phyloP scores from a whole-genome alignment of 768 basidiomycete species.

The Austroboletus festivus region DNA sequence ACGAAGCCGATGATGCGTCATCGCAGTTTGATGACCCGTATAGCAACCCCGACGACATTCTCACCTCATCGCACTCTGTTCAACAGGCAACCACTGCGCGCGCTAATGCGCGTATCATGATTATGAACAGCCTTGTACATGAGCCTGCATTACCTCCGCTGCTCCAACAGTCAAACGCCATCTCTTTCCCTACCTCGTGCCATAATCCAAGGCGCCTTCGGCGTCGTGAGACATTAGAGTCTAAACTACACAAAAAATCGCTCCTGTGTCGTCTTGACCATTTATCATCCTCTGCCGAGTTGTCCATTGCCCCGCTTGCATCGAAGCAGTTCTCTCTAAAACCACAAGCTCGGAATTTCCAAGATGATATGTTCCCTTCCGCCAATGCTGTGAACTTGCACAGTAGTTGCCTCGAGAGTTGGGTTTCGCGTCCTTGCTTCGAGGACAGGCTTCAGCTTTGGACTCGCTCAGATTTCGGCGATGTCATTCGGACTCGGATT shows the following conservation, averaged over 20 bases:
- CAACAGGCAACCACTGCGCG: constrained; percentile 32
- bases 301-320: constrained; percentile 45
- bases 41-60: constrained; percentile 17
- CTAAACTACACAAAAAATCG: constrained; percentile 47
- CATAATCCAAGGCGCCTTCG: constrained; percentile 39
- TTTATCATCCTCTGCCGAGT: constrained; percentile 40
- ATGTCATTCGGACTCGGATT: constrained; percentile 38
- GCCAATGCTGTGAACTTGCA: constrained; percentile 17
- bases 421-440: constrained; percentile 72
- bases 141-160: constrained; percentile 47
- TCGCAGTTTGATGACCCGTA: constrained; percentile 38
- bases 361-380: constrained; percentile 23
- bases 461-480: constrained; percentile 39
- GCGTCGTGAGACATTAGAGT: constrained; percentile 39
- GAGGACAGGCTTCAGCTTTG: constrained; percentile 67
- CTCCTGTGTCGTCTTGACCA: constrained; percentile 46
- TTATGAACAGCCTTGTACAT: constrained; percentile 45
- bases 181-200: constrained; percentile 56
- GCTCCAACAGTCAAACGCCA: constrained; percentile 33
- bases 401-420: constrained; percentile 61
- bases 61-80: constrained; percentile 14
- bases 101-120: constrained; percentile 41
- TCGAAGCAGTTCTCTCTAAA: constrained; percentile 29
- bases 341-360: constrained; percentile 33
- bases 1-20: constrained; percentile 34